A percentile compares a stretch with the other conserved stretches of the same genome.
phyloP scores from a whole-genome alignment of 2,329 filamentous ascomycete genomes.

The Aspergillus pseudoterreus region DNA sequence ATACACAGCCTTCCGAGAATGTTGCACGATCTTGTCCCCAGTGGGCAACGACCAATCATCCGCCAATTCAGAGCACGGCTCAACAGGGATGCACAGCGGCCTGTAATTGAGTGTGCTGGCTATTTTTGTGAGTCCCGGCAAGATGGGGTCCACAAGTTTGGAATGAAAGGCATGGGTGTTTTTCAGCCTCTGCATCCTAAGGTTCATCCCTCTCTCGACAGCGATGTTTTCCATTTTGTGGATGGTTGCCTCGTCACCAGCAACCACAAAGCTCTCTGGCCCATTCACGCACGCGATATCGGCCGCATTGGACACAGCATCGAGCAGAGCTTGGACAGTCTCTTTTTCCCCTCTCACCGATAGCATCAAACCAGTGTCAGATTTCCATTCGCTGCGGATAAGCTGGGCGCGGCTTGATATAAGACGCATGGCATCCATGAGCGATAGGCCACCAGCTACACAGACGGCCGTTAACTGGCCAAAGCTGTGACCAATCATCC shows the following conservation, averaged over 20 bases:
- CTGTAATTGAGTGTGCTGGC: constrained; percentile 28
- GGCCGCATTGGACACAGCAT: background rate
- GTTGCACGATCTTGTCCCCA: constrained; percentile 22
- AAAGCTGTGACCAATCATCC: constrained; percentile 38
- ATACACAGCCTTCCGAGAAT: constrained; percentile 44
- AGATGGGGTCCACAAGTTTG: constrained; percentile 35
- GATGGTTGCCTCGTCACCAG: constrained; percentile 28
- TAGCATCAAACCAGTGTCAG: constrained; percentile 33
- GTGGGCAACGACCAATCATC: constrained; percentile 19
- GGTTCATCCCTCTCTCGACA: background rate
- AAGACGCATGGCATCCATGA: constrained; percentile 27
- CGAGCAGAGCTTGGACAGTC: background rate
- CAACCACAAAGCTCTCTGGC: constrained; percentile 9
- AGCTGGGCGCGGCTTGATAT: constrained; percentile 28
- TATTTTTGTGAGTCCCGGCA: constrained; percentile 20
- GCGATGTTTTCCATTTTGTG: background rate
- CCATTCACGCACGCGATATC: constrained; percentile 11
- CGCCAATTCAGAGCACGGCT: constrained; percentile 8
- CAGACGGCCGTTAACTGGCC: constrained; percentile 36
- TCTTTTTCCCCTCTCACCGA: constrained; percentile 27
- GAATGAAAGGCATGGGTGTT: constrained; percentile 50
- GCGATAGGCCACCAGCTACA: constrained; percentile 26
- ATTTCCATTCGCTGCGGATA: constrained; percentile 28
- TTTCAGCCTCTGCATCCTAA: constrained; percentile 25
- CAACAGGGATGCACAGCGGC: constrained; percentile 26